These are phyloP conservation scores for Pisolithus thermaeus DNA, from an alignment of 1,284 basidiomycete species.

Conservation along the genomic window DNA sequence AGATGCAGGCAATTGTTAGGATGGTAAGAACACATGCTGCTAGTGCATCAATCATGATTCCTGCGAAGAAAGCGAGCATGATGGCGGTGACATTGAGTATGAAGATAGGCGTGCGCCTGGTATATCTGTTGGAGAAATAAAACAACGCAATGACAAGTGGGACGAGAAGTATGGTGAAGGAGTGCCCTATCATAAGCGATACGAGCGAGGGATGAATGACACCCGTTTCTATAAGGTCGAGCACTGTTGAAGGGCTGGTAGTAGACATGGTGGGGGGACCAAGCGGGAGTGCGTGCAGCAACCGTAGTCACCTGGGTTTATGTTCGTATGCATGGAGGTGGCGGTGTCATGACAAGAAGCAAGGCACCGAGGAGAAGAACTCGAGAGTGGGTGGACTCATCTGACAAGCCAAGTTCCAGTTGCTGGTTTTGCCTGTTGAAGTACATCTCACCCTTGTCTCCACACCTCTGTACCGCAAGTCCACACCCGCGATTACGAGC, in stretches of 20 bases:
- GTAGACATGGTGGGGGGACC: background rate
- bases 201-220: background rate
- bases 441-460: no score
- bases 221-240: background rate
- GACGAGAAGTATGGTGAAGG: slow-evolving; percentile 14
- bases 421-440: no score
- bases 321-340: no score
- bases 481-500: no score
- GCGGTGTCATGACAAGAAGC: no score
- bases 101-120: slow-evolving; percentile 21
- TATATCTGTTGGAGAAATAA: slow-evolving; percentile 20
- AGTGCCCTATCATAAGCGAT: slow-evolving; percentile 13
- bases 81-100: slow-evolving; percentile 14
- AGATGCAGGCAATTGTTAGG: background rate
- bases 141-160: slow-evolving; percentile 18
- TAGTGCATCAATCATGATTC: slow-evolving; percentile 2
- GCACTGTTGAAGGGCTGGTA: background rate
- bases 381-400: no score
- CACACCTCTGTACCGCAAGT: no score
- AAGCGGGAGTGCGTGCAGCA: no score
- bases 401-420: no score
- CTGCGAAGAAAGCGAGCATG: slow-evolving; percentile 7
- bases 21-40: slow-evolving; percentile 1
- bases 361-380: no score
- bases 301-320: no score